A percentile compares a stretch with the other conserved stretches of the same genome.
phyloP scores from a whole-genome alignment of 306 rosid genomes.

The Arachis hypogaea region DNA sequence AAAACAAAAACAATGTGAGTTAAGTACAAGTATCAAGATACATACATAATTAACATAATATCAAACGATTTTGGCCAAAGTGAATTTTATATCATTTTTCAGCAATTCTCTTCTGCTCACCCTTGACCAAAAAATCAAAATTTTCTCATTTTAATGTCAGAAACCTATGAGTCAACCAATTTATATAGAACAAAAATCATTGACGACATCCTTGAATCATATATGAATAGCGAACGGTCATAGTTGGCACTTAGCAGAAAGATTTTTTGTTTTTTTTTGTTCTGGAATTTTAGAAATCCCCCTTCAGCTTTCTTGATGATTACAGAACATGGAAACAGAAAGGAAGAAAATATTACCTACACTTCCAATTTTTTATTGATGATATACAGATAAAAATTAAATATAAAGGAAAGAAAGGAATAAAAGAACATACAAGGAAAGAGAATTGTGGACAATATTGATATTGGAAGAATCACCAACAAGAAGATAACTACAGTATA shows the following conservation, averaged over 20 bases:
- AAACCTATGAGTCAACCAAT: not conserved
- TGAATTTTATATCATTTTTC: not conserved
- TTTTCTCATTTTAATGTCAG: not conserved
- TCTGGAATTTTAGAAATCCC: not conserved
- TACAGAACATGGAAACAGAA: not conserved
- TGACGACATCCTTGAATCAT: not conserved
- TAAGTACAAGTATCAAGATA: not conserved
- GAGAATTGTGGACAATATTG: not conserved
- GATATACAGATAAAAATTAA: not conserved
- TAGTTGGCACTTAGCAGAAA: not conserved
- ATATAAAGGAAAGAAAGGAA: no score
- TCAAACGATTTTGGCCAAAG: not conserved
- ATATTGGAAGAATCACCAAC: not conserved
- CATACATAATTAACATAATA: not conserved
- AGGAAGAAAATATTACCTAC: not conserved
- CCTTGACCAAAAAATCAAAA: not conserved
- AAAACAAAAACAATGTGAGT: slow-evolving; percentile 14
- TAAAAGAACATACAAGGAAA: not conserved
- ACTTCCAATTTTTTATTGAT: slow-evolving; percentile 5
- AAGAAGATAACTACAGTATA: no score
- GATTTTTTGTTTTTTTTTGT: no score
- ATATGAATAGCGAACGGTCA: not conserved
- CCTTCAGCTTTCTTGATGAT: not conserved
- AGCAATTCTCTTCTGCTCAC: not conserved
- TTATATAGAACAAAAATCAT: not conserved